Percentiles rank a stretch among this genome's conserved stretches.
phyloP scores from a whole-genome alignment of 2,329 filamentous ascomycete genomes.

The Helotiales sp. region DNA sequence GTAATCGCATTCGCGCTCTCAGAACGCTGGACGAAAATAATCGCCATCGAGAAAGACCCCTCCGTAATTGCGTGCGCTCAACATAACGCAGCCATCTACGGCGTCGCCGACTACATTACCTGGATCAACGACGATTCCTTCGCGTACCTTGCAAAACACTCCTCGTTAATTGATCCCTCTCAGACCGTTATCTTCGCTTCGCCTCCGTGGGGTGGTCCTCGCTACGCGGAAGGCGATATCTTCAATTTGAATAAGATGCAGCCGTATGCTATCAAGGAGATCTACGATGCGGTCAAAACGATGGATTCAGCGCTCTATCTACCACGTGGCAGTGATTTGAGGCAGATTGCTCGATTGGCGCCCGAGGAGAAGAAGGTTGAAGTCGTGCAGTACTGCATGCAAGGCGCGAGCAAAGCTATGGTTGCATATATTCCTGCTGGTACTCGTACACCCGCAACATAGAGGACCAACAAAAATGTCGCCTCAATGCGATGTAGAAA shows the following conservation, averaged over 20 bases:
- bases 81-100: constrained; percentile 87
- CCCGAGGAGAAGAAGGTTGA: constrained; percentile 62
- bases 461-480: background rate
- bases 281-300: constrained; percentile 65
- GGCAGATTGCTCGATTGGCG: constrained; percentile 71
- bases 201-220: constrained; percentile 75
- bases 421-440: constrained; percentile 63
- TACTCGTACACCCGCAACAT: background rate
- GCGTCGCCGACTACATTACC: constrained; percentile 75
- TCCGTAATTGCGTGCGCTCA: constrained; percentile 86
- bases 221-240: constrained; percentile 67
- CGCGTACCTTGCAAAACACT: constrained; percentile 38
- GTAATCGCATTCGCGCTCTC: constrained; percentile 90
- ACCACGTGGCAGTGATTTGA: constrained; percentile 81
- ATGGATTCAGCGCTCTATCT: constrained; percentile 77
- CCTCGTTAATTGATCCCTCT: constrained; percentile 32
- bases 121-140: constrained; percentile 92
- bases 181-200: constrained; percentile 67
- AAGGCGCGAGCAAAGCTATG: constrained; percentile 84
- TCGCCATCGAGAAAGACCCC: constrained; percentile 85
- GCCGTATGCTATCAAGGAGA: constrained; percentile 73
- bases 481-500: background rate
- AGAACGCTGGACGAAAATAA: constrained; percentile 78
- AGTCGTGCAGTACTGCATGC: constrained; percentile 89
- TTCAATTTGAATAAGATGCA: constrained; percentile 88